A percentile compares a stretch with the other conserved stretches of the same genome.
These are phyloP conservation scores for Fragaria vesca DNA, from an alignment of 306 rosid species.

Conservation along the genomic window DNA sequence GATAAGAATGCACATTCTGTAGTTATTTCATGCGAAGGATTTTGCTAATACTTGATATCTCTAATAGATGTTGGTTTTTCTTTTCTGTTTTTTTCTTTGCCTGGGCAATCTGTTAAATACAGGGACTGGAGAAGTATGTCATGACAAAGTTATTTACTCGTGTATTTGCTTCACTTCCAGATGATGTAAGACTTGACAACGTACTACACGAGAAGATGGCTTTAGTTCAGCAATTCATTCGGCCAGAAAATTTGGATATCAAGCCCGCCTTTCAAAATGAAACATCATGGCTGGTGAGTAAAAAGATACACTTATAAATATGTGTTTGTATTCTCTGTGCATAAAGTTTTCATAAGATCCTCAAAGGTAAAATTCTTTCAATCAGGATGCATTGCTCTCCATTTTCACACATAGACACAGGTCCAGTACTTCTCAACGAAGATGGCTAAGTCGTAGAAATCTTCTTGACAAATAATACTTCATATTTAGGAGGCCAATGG, in stretches of 20 bases:
- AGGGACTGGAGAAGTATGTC: slow-evolving; percentile 99
- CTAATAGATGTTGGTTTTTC: slow-evolving; percentile 2
- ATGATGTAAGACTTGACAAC: slow-evolving; percentile 78
- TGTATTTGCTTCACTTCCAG: slow-evolving; percentile 87
- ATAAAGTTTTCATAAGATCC: not conserved
- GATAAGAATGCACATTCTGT: not conserved
- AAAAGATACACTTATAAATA: slow-evolving; percentile 1
- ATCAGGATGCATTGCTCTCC: not conserved
- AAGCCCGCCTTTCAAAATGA: slow-evolving; percentile 79
- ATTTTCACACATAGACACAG: not conserved
- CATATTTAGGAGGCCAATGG: not conserved
- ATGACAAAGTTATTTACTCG: slow-evolving; percentile 95
- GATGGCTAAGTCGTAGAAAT: not conserved
- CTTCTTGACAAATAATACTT: not conserved
- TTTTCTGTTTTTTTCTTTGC: slow-evolving; percentile 15
- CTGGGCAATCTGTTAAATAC: slow-evolving; percentile 32
- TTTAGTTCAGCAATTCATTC: slow-evolving; percentile 83
- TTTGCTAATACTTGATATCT: slow-evolving; percentile 10
- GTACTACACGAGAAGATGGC: slow-evolving; percentile 80
- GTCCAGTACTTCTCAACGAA: not conserved
- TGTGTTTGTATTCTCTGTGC: not conserved
- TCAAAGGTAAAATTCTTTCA: not conserved
- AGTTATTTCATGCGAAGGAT: not conserved
- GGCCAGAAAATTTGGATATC: slow-evolving; percentile 93
- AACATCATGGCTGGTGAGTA: slow-evolving; percentile 96